phyloP scores from a whole-genome alignment of 495 filamentous ascomycete species.

The Schizothecium vesticola region DNA sequence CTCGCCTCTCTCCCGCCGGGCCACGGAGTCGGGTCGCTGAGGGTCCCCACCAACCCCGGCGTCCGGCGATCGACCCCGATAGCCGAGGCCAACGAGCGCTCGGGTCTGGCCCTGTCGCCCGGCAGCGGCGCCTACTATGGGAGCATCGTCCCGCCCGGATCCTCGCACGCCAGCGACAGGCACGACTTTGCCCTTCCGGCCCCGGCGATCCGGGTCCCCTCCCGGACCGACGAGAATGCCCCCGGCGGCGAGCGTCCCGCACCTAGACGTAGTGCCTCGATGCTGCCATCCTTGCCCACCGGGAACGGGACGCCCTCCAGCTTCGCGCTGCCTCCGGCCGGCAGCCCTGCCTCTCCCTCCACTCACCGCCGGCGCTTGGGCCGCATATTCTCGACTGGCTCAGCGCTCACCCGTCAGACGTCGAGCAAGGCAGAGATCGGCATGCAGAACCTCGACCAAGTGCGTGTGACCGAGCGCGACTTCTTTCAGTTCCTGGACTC shows the following conservation, averaged over 20 bases:
- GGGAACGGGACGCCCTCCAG: slow-evolving; percentile 9
- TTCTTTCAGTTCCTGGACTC: slow-evolving; percentile 74
- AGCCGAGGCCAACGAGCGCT: slow-evolving; percentile 26
- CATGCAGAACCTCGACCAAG: slow-evolving; percentile 40
- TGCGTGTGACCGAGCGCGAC: slow-evolving; percentile 58
- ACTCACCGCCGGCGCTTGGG: slow-evolving; percentile 22
- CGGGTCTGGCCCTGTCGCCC: slow-evolving; percentile 28
- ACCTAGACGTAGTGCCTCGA: slow-evolving; percentile 23
- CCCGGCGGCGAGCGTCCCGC: slow-evolving; percentile 10
- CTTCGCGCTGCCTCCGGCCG: slow-evolving; percentile 10
- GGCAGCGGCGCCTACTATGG: slow-evolving; percentile 55
- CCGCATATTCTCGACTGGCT: slow-evolving; percentile 27
- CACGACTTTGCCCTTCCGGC: slow-evolving; percentile 60
- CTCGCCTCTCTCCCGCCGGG: neutral
- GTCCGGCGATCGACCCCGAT: neutral
- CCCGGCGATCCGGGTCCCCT: slow-evolving; percentile 61
- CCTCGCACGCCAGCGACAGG: slow-evolving; percentile 40
- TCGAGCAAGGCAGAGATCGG: slow-evolving; percentile 23
- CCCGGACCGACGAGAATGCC: slow-evolving; percentile 24
- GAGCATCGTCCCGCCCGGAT: slow-evolving; percentile 63
- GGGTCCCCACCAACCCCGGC: neutral
- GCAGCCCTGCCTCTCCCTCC: neutral
- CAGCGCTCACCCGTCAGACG: slow-evolving; percentile 14
- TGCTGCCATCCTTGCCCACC: slow-evolving; percentile 10
- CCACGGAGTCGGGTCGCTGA: neutral